Base-by-base conservation (phyloP, 768 basidiomycete species). In the Clavulina sp. region DNA sequence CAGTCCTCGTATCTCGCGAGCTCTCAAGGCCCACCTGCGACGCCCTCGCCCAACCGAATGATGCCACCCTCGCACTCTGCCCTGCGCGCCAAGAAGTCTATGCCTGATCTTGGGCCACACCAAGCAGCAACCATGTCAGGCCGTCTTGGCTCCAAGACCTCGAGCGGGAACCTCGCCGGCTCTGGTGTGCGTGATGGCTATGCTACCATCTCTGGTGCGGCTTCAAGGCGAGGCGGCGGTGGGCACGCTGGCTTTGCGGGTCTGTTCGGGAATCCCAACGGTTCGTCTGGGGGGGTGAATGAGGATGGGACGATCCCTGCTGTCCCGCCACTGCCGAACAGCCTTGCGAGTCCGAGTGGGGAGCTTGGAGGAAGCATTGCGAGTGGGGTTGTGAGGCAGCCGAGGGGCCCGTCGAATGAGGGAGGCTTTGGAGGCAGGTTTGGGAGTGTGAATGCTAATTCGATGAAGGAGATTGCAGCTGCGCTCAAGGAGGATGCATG, bases 41-140 rank as follows among this genome's bases (percentile, higher is more conserved):
- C 52, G 51, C 26, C 33, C 41, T 30, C 41, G 13, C 47, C 51
- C n/a, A 28, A 43, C 49, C 36, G 19, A 19, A 18, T 49, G 18
- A 71, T 68, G 52, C 68, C 66, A 53, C 68, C 69, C 57, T 70
- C 65, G 57, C 72, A 69, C 44, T 70, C 77, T 18, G 48, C 36
- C 38, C 74, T 96, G 51, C 80, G 92, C 38, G 78, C 81, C 65
- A 97, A 97, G 73, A 95, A 95, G 68, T 93, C 89, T 23, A 97
- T 97, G 95, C 95, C 95, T 2, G 89, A 96, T 66, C 80, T 96
- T 78, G 82, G 82, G 16, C 52, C 57, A 18, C 66, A 88, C 57
- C 85, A 86, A 55, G 71, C 79, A 18, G 78, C 80, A 59, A 80
- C 81, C 1, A n/a, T n/a, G 1, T 28, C 43, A 13, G 85, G 84